A percentile compares a stretch with the other conserved stretches of the same genome.
These are phyloP conservation scores for Peribolospora kevripleyi DNA, from an alignment of 768 basidiomycete species.

Conservation along the genomic window DNA sequence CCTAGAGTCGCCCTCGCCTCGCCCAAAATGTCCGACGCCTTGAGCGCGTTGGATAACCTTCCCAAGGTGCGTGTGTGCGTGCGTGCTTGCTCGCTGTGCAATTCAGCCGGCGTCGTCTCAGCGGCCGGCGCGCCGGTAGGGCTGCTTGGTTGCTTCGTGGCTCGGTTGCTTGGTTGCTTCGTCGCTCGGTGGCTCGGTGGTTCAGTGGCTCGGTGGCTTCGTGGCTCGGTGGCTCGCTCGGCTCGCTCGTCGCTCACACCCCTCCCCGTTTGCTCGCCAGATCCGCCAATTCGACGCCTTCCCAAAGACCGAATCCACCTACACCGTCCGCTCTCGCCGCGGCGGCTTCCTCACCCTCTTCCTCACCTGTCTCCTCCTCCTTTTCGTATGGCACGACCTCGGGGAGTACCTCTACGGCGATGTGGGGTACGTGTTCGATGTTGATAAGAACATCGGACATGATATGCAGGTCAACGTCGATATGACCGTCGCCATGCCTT, in stretches of 20 bases:
- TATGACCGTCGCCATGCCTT: constrained; percentile 77
- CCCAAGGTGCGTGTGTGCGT: too few relatives aligned
- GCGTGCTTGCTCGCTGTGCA: too few relatives aligned
- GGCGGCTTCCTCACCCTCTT: constrained; percentile 60
- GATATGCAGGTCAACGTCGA: constrained; percentile 74
- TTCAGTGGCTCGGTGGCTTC: too few relatives aligned
- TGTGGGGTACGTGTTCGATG: constrained; percentile 67
- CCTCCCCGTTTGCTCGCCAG: constrained; percentile 18
- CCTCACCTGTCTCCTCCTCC: constrained; percentile 35
- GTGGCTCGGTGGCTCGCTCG: not conserved
- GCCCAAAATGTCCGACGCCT: too few relatives aligned
- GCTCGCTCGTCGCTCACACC: constrained; percentile 32
- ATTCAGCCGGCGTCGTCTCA: too few relatives aligned
- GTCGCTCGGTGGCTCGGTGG: too few relatives aligned
- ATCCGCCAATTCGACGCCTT: constrained; percentile 63
- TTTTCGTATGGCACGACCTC: constrained; percentile 66
- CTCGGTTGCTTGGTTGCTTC: too few relatives aligned
- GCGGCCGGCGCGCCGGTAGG: too few relatives aligned
- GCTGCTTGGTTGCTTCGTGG: too few relatives aligned
- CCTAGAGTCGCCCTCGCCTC: too few relatives aligned
- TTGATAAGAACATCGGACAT: constrained; percentile 39
- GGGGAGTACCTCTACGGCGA: constrained; percentile 85
- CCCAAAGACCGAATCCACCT: constrained; percentile 56
- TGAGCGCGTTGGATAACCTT: too few relatives aligned
- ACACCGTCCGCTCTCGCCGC: constrained; percentile 51